phyloP scores from a whole-genome alignment of 2,329 filamentous ascomycete genomes.

The Cyphellophora europaea region DNA sequence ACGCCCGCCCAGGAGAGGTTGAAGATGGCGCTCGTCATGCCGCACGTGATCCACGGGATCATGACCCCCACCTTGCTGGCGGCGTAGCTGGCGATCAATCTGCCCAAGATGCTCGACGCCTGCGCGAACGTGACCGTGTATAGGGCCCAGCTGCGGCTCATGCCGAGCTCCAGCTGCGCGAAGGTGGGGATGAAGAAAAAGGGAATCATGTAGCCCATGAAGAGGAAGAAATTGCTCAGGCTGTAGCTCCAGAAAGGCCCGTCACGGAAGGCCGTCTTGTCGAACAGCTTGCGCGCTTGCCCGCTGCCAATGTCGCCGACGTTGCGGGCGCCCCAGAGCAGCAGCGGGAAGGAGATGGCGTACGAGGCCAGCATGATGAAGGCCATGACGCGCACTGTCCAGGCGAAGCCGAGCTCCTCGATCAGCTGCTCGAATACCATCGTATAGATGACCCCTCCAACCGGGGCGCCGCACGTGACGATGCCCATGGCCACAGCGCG shows the following conservation, averaged over 20 bases:
- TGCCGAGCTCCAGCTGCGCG: constrained; percentile 21
- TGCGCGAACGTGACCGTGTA: constrained; percentile 55
- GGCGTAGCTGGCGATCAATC: constrained; percentile 43
- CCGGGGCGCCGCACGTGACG: constrained; percentile 42
- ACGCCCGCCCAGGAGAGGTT: constrained; percentile 49
- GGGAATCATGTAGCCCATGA: constrained; percentile 39
- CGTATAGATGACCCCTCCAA: constrained; percentile 63
- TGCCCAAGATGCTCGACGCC: constrained; percentile 45
- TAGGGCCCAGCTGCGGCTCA: constrained; percentile 33
- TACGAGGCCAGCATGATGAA: constrained; percentile 25
- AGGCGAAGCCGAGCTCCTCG: constrained; percentile 36
- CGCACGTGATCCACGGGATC: constrained; percentile 44
- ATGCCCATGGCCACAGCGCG: constrained; percentile 17
- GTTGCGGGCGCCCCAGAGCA: constrained; percentile 16
- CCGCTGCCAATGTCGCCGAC: constrained; percentile 26
- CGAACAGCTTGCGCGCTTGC: constrained; percentile 33
- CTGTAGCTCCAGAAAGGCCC: constrained; percentile 32
- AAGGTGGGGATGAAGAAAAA: constrained; percentile 33
- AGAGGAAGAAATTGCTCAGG: constrained; percentile 25
- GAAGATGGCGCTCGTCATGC: constrained; percentile 27
- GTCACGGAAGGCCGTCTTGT: constrained; percentile 36
- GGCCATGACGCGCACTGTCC: constrained; percentile 38
- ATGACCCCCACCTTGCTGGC: constrained; percentile 48
- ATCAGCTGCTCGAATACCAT: constrained; percentile 38
- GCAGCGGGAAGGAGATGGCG: constrained; percentile 21